Conservation (phyloP, 2,329 filamentous ascomycete species). For the Conoideocrella luteorostrata region DNA sequence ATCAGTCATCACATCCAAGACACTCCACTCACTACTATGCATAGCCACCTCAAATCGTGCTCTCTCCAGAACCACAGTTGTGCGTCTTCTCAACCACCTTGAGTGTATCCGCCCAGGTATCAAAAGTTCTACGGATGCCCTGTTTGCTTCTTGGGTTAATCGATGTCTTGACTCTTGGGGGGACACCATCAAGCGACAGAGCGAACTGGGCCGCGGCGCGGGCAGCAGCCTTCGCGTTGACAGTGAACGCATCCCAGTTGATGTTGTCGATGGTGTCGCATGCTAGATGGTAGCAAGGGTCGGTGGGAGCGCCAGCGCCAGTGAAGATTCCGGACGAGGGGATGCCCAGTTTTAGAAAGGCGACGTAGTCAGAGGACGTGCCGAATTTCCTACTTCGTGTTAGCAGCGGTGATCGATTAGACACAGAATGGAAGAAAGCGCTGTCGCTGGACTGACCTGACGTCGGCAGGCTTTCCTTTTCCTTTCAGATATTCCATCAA, state of each 20-base stretch:
- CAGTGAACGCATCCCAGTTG: slow-evolving; percentile 32
- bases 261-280: slow-evolving; percentile 36
- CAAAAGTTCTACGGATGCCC: slow-evolving; percentile 19
- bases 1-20: not conserved
- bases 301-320: slow-evolving; percentile 24
- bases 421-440: not conserved
- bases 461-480: slow-evolving; percentile 21
- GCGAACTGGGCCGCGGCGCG: slow-evolving; percentile 39
- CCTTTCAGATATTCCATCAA: slow-evolving; percentile 24
- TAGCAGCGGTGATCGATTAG: not conserved
- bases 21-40: too few species aligned
- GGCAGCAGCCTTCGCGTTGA: slow-evolving; percentile 41
- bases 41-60: not conserved
- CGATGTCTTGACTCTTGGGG: slow-evolving; percentile 23
- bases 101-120: slow-evolving; percentile 18
- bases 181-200: slow-evolving; percentile 28
- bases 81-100: slow-evolving; percentile 21
- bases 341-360: slow-evolving; percentile 30
- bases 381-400: slow-evolving; percentile 22
- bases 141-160: slow-evolving; percentile 19
- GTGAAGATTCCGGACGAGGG: slow-evolving; percentile 33
- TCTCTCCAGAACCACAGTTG: slow-evolving; percentile 21
- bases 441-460: slow-evolving; percentile 13
- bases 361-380: slow-evolving; percentile 30
- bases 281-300: slow-evolving; percentile 32